These are phyloP conservation scores for Pichia gijzeniarum DNA, from an alignment of 805 yeast genomes.

Conservation along the genomic window DNA sequence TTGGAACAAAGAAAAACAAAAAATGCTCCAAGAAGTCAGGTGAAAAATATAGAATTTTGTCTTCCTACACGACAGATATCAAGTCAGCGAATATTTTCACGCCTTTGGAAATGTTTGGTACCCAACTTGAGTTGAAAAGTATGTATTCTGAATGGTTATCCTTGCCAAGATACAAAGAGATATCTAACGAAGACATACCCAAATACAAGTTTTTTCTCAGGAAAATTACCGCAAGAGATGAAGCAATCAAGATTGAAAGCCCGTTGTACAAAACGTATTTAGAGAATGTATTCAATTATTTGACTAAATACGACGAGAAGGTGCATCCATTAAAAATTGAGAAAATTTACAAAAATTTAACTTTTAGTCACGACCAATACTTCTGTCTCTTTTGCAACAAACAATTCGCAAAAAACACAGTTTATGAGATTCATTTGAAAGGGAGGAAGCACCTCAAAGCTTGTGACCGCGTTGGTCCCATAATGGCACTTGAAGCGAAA, in stretches of 20 bases:
- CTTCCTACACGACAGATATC: slow-evolving; percentile 3
- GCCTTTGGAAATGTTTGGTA: slow-evolving; percentile 59
- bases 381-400: slow-evolving; percentile 59
- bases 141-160: slow-evolving; percentile 51
- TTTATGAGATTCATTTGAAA: slow-evolving; percentile 57
- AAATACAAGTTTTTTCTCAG: slow-evolving; percentile 17
- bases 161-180: slow-evolving; percentile 26
- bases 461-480: slow-evolving; percentile 3
- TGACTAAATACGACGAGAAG: slow-evolving; percentile 41
- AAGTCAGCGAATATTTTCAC: slow-evolving; percentile 37
- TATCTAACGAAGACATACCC: slow-evolving; percentile 13
- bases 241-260: slow-evolving; percentile 23
- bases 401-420: slow-evolving; percentile 55
- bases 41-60: background rate
- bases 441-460: slow-evolving; percentile 74
- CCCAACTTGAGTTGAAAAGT: slow-evolving; percentile 48
- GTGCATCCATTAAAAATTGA: slow-evolving; percentile 38
- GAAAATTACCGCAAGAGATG: slow-evolving; percentile 10
- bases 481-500: slow-evolving; percentile 3
- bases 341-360: slow-evolving; percentile 5
- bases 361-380: slow-evolving; percentile 21
- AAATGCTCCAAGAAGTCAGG: background rate
- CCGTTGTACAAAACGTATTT: slow-evolving; percentile 40
- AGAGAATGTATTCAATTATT: slow-evolving; percentile 40
- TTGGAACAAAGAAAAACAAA: slow-evolving; percentile 35